These are phyloP conservation scores for Boletus coccyginus DNA, from an alignment of 768 basidiomycete species.

Conservation along the genomic window DNA sequence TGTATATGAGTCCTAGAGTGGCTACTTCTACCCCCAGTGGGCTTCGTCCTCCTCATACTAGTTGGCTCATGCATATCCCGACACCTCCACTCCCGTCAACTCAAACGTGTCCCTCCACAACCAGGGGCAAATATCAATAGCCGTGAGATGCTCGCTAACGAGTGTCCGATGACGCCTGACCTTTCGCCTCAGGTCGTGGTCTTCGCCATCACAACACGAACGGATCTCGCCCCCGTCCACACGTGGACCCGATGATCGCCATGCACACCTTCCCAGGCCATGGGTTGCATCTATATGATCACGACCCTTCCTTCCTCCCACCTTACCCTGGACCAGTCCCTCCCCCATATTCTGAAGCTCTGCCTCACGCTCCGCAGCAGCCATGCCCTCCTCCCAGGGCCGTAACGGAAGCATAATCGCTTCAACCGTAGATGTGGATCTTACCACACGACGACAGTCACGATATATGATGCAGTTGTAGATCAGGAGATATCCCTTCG, in stretches of 20 bases:
- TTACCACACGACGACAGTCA: background rate
- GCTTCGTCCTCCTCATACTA: conserved; percentile 11
- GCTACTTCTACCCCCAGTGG: background rate
- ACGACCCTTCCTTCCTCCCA: background rate
- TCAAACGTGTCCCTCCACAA: background rate
- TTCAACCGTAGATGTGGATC: background rate
- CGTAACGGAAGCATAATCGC: background rate
- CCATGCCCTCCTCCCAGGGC: background rate
- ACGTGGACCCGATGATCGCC: conserved; percentile 1
- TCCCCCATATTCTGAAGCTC: conserved; percentile 7
- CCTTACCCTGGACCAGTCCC: conserved; percentile 10
- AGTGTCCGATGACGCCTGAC: background rate
- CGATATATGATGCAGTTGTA: background rate
- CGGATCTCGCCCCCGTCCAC: background rate
- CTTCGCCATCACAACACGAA: background rate
- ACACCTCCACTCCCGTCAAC: background rate
- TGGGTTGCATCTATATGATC: background rate
- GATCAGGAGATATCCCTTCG: background rate
- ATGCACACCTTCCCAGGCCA: background rate
- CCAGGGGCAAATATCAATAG: background rate
- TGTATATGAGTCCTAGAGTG: background rate
- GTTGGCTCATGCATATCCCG: conserved; percentile 1
- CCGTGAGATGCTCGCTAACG: background rate
- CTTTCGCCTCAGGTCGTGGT: background rate
- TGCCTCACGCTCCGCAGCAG: background rate